Evolutionary conservation across 1,284 basidiomycete species (phyloP), one percentile per base, ranked within the genome.

Genomic region (Veloporphyrellus conicus): DNA sequence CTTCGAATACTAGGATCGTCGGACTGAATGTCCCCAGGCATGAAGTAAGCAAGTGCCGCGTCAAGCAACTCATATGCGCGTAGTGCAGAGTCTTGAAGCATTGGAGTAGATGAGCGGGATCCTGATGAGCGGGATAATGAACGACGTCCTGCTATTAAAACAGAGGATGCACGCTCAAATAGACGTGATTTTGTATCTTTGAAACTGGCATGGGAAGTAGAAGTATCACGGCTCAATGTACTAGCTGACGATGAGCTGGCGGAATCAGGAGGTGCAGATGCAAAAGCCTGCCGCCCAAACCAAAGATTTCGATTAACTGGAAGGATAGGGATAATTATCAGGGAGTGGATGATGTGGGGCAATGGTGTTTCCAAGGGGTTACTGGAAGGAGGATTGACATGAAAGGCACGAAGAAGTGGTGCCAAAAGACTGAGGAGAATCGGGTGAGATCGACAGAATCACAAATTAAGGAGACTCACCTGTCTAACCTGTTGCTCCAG

Each of bases 321-420:
- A 31, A 72, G 72, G 33, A 88, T 68, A 40, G 88, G 88, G 45
- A 90, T 77, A 15, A 75, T 79, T 52, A 90, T 84, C 41, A 90
- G 72, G 3, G 80, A 70, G 58, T 90, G 87, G 33, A 90, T 82
- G 49, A 82, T 75, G 55, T 90, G 83, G 1, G 84, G 81, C 41
- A 90, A 69, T 1, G 88, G 88, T 0, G 79, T 60, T 1, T 77
- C 70, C 31, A 90, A 68, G 4, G 87, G 88, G 4, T 72, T 71
- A 14, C 78, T 76, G 47, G 76, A 79, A 6, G 78, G 74, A 3
- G 76, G 78, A 22, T 86, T 73, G 19, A 72, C 64, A 48, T 79
- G 74, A 64, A 88, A 88, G 7, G 78, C 72, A 32, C 78, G 77
- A 31, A 86, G 70, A 16, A 86, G 71, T 5, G 81, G 74, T 16